Base-by-base conservation (phyloP, 495 filamentous ascomycete species). In the Penicillium nucicola region DNA sequence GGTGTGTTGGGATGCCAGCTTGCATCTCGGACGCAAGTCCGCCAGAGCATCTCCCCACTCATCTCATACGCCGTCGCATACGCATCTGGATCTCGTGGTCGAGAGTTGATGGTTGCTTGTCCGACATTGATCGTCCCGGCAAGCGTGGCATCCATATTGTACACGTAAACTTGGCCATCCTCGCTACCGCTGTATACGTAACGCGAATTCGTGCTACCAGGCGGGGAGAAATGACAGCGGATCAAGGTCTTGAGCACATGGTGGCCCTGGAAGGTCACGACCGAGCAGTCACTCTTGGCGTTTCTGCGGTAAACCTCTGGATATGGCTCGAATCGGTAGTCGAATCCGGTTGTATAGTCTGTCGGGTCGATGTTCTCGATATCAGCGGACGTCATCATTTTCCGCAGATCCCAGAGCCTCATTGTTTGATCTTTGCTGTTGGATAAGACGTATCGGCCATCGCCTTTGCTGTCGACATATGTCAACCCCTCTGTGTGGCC, bases 361-460 rank as follows among this genome's bases (percentile, higher is more conserved):
- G 62, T 62, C n/a, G 77, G 71, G 17, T 80, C 71, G 45, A 84
- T 68, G 1, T 57, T 61, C 31, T 82, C 80, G 44, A 84, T 87
- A 14, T 78, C 77, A 17, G 81, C 76, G 15, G 83, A 84, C 17
- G 81, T 82, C 79, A 89, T 87, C 79, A 88, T 89, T 52, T 82
- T 86, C 47, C 95, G 77, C 39, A 98, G 71, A 70, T 98, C 93
- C 93, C 93, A 98, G 4, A 98, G 78, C 70, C 97, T 98, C 86
- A 96, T 96, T 28, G 83, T 88, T 66, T 98, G 93, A 58, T 98
- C 93, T 60, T 98, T 98, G 49, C 81, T 88, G 53, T 98, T 98
- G 52, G 88, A 92, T 6, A 98, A 77, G 8, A 97, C 85, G 61
- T 96, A 98, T 60, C 93, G 80, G 8, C 93, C 93, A 62, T 98